phyloP scores from a whole-genome alignment of 78 protist species.

The Dictyostelium citrinum region DNA sequence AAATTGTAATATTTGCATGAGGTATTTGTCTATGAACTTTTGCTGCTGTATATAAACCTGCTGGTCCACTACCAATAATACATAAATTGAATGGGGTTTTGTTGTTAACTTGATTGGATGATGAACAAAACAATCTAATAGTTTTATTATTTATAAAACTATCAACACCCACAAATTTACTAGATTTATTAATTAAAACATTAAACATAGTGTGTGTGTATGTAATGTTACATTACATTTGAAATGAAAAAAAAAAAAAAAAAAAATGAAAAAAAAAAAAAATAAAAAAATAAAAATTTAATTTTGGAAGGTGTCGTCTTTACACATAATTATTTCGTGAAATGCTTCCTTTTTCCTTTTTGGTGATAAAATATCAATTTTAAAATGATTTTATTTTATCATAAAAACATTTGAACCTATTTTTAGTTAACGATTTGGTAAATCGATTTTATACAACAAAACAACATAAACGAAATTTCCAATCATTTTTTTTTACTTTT shows the following conservation, averaged over 20 bases:
- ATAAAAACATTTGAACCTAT: no score
- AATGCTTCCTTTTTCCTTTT: no score
- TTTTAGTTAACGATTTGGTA: no score
- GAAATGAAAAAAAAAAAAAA: not conserved
- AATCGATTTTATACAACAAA: no score
- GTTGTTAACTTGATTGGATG: not conserved
- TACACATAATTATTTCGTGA: no score
- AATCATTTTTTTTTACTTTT: no score
- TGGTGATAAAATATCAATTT: no score
- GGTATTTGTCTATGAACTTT: conserved; percentile 41
- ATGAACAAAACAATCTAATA: not conserved
- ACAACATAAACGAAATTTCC: no score
- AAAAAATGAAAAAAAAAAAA: not conserved
- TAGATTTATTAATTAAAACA: not conserved
- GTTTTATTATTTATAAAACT: not conserved
- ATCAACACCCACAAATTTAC: not conserved
- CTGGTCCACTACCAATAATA: conserved; percentile 82
- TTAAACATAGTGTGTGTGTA: not conserved
- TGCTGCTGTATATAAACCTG: conserved; percentile 73
- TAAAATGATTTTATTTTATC: no score
- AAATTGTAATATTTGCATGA: conserved; percentile 48
- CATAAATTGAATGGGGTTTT: conserved; percentile 9
- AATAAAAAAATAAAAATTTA: not conserved
- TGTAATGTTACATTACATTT: not conserved
- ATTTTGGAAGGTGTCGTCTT: no score